phyloP scores from a whole-genome alignment of 208 protist species.

The Leptomonas pyrrhocoris region DNA sequence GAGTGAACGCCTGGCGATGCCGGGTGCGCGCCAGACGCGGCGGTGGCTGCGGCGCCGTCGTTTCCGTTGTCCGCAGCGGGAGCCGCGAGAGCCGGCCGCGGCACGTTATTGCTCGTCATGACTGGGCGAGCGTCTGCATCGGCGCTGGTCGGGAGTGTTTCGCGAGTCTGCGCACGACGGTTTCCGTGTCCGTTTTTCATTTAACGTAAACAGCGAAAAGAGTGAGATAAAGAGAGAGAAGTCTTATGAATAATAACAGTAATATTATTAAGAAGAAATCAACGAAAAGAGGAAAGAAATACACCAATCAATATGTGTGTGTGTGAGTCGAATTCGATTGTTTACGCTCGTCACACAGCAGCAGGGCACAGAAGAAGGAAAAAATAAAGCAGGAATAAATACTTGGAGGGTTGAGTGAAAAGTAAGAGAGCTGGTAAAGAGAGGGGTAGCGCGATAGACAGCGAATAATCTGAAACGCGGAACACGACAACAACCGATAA shows the following conservation, averaged over 20 bases:
- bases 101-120: slow-evolving; percentile 2
- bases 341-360: no score
- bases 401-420: not conserved
- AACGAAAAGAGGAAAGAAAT: not conserved
- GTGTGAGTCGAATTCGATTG: not conserved
- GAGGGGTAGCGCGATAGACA: no score
- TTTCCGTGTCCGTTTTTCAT: slow-evolving; percentile 10
- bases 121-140: slow-evolving; percentile 1
- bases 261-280: not conserved
- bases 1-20: not conserved
- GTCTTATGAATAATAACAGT: not conserved
- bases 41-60: not conserved
- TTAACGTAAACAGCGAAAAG: slow-evolving; percentile 3
- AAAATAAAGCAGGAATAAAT: not conserved
- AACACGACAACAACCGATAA: no score
- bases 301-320: not conserved
- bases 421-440: no score
- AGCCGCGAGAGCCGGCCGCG: not conserved
- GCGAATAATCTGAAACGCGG: no score
- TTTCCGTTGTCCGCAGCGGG: not conserved
- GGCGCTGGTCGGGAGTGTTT: not conserved
- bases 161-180: slow-evolving; percentile 14
- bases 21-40: not conserved
- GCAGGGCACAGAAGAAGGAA: no score
- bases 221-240: slow-evolving; percentile 16